Evolutionary conservation across 495 filamentous ascomycete genomes (phyloP).

Genomic region (Xylaria nigripes): DNA sequence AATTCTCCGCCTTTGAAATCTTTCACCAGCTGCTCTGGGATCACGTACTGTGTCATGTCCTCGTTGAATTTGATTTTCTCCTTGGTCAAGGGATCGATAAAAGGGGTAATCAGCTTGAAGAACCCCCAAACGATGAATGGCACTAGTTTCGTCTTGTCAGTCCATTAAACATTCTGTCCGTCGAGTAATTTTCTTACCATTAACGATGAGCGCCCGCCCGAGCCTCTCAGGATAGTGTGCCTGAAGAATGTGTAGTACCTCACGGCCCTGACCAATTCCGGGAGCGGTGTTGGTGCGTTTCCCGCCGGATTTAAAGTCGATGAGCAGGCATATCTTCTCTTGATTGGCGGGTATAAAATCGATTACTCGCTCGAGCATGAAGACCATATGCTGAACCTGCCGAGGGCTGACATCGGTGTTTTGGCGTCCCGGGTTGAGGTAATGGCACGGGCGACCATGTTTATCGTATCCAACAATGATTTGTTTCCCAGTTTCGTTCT

Average conservation of each 20-base stretch:
- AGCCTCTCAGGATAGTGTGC: slow-evolving; percentile 90
- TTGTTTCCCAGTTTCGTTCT: slow-evolving; percentile 96
- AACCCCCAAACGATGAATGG: slow-evolving; percentile 84
- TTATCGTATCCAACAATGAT: slow-evolving; percentile 82
- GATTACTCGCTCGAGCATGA: slow-evolving; percentile 84
- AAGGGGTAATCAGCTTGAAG: slow-evolving; percentile 90
- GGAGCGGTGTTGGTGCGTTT: slow-evolving; percentile 68
- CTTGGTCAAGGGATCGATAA: slow-evolving; percentile 86
- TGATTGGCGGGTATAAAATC: slow-evolving; percentile 80
- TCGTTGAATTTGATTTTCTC: slow-evolving; percentile 95
- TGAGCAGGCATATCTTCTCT: slow-evolving; percentile 74
- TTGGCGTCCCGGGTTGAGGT: slow-evolving; percentile 79
- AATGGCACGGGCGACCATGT: slow-evolving; percentile 73
- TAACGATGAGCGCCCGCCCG: slow-evolving; percentile 80
- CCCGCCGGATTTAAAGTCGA: slow-evolving; percentile 70
- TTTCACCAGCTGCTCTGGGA: slow-evolving; percentile 67
- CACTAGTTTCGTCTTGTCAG: slow-evolving; percentile 41
- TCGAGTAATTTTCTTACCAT: slow-evolving; percentile 48
- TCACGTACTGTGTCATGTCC: slow-evolving; percentile 69
- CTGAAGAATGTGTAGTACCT: slow-evolving; percentile 80
- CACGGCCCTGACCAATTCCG: slow-evolving; percentile 62
- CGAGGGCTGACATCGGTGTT: slow-evolving; percentile 87
- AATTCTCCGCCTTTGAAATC: slow-evolving; percentile 52
- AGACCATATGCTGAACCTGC: slow-evolving; percentile 90
- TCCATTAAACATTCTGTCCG: background rate